These are phyloP conservation scores for Miscanthus lutarioriparius DNA, from an alignment of 176 grass and related monocot species.

Conservation along the genomic window DNA sequence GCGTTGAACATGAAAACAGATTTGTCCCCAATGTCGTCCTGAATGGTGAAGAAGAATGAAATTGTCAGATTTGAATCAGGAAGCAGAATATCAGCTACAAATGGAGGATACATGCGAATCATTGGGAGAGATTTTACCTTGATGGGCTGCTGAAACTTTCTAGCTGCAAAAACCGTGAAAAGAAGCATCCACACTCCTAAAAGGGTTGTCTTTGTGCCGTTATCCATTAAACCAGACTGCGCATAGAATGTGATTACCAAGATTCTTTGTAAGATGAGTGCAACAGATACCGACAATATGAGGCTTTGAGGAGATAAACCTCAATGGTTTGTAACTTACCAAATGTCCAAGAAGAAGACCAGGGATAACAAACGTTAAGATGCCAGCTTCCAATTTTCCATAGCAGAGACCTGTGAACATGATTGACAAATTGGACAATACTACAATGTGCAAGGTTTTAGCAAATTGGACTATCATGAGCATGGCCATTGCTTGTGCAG, in stretches of 20 bases:
- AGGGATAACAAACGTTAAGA: constrained; percentile 91
- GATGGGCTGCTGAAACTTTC: constrained; percentile 94
- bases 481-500: not conserved
- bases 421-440: not conserved
- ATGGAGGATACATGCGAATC: not conserved
- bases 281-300: not conserved
- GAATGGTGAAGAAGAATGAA: not conserved
- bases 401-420: constrained; percentile 69
- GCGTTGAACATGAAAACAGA: constrained; percentile 95
- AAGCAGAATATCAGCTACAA: not conserved
- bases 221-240: constrained; percentile 76
- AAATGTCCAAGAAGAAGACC: constrained; percentile 89
- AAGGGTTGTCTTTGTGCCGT: constrained; percentile 58
- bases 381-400: constrained; percentile 83
- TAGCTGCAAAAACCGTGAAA: constrained; percentile 67
- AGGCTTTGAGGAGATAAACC: not conserved
- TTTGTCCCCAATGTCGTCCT: constrained; percentile 95
- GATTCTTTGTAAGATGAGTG: not conserved
- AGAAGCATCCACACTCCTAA: constrained; percentile 81
- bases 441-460: not conserved
- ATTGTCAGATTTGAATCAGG: not conserved
- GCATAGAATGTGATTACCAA: not conserved
- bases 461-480: not conserved
- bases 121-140: constrained; percentile 48
- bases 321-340: constrained; percentile 33